Evolutionary conservation across 306 rosid genomes (phyloP).

Genomic region (Calophaca sinica): DNA sequence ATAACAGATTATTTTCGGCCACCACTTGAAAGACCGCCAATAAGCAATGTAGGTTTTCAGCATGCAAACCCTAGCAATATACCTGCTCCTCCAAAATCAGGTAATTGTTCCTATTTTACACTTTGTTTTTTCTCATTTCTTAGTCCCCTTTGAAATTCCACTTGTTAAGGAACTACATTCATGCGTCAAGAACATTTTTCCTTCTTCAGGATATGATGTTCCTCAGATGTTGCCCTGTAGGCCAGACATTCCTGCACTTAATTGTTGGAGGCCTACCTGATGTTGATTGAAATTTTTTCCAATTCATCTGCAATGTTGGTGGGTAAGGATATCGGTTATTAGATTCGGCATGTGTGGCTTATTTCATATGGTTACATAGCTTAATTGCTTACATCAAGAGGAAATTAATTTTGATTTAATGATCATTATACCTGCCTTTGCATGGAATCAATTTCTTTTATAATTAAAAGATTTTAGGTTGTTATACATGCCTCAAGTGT

Average conservation of each 20-base stretch:
- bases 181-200: slow-evolving; percentile 13
- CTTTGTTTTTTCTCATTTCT: neutral
- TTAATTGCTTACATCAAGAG: neutral
- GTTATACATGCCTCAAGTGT: neutral
- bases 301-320: slow-evolving; percentile 9
- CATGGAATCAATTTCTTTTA: neutral
- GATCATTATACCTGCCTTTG: slow-evolving; percentile 1
- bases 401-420: slow-evolving; percentile 15
- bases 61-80: slow-evolving; percentile 62
- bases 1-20: slow-evolving; percentile 61
- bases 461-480: slow-evolving; percentile 28
- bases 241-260: slow-evolving; percentile 76
- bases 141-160: neutral
- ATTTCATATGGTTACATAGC: slow-evolving; percentile 17
- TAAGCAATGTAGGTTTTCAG: slow-evolving; percentile 74
- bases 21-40: slow-evolving; percentile 78
- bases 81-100: slow-evolving; percentile 74
- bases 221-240: slow-evolving; percentile 85
- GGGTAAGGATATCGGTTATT: slow-evolving; percentile 23
- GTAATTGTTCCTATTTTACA: slow-evolving; percentile 48
- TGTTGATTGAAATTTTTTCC: slow-evolving; percentile 36
- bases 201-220: slow-evolving; percentile 72
- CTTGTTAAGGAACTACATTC: slow-evolving; percentile 16
- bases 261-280: slow-evolving; percentile 96
- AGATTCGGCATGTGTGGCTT: neutral